phyloP scores from a whole-genome alignment of 2,329 filamentous ascomycete species.

The Reticulascus tulasneorum region DNA sequence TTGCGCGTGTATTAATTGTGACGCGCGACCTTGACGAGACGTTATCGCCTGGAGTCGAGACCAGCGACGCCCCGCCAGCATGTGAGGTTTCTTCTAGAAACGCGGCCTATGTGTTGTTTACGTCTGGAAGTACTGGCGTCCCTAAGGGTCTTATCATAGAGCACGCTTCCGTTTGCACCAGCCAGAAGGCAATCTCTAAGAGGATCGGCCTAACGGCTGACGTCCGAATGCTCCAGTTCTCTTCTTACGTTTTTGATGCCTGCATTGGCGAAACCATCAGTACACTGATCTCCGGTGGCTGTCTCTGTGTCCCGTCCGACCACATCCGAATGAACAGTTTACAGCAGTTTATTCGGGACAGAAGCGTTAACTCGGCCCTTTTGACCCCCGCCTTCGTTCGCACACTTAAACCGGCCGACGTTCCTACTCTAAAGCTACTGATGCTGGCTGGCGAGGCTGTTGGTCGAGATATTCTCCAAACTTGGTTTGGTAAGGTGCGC shows the following conservation, averaged over 20 bases:
- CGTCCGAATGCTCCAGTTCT: conserved; percentile 34
- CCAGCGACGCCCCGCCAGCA: too few species aligned
- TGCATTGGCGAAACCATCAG: conserved; percentile 47
- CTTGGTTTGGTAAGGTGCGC: conserved; percentile 32
- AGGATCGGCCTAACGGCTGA: neutral
- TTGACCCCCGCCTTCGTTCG: conserved; percentile 55
- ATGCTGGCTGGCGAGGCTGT: conserved; percentile 43
- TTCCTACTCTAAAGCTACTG: conserved; percentile 33
- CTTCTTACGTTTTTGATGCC: conserved; percentile 49
- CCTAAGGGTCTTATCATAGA: conserved; percentile 9
- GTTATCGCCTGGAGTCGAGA: too few species aligned
- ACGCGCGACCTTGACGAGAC: neutral
- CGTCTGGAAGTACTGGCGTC: conserved; percentile 19
- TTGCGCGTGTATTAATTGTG: neutral
- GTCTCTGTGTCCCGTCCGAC: conserved; percentile 52
- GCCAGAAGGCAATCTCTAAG: conserved; percentile 3
- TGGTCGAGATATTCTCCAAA: conserved; percentile 41
- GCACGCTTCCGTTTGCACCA: conserved; percentile 16
- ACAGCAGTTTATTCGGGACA: conserved; percentile 15
- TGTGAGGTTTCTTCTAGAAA: neutral
- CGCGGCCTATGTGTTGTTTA: conserved; percentile 16
- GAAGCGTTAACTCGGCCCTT: conserved; percentile 45
- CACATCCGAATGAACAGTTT: conserved; percentile 45
- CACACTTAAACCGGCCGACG: conserved; percentile 29
- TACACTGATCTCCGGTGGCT: conserved; percentile 51